Percentiles rank a stretch among this genome's conserved stretches.
Conservation (phyloP, 495 filamentous ascomycete species). For the Beverwykella pulmonaria region DNA sequence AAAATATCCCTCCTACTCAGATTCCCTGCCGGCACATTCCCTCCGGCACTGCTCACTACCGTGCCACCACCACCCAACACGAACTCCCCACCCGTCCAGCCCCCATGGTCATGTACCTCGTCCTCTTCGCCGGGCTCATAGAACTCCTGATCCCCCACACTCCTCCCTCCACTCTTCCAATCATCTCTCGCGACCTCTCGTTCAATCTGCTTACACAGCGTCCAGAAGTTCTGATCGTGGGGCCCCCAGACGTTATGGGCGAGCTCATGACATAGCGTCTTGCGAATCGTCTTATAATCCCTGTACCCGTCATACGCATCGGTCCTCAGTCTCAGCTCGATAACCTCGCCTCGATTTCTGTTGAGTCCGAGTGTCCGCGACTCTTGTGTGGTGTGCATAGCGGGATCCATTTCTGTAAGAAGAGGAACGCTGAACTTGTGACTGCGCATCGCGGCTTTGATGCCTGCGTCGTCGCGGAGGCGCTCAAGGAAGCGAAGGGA, state of each 20-base stretch:
- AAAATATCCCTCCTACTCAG: conserved; percentile 69
- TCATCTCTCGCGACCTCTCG: conserved; percentile 78
- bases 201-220: conserved; percentile 82
- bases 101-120: conserved; percentile 71
- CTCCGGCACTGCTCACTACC: conserved; percentile 37
- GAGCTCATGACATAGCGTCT: conserved; percentile 92
- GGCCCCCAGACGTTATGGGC: conserved; percentile 85
- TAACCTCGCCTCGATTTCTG: conserved; percentile 83
- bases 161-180: conserved; percentile 69
- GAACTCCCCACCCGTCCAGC: conserved; percentile 87
- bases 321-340: conserved; percentile 86
- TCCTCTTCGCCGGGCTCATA: conserved; percentile 68
- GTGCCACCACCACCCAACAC: conserved; percentile 66
- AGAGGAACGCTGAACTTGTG: conserved; percentile 86
- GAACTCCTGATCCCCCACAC: conserved; percentile 67
- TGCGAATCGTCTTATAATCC: conserved; percentile 85
- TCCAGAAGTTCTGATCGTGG: conserved; percentile 88
- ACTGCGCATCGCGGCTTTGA: conserved; percentile 75
- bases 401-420: conserved; percentile 93
- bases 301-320: conserved; percentile 94
- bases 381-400: conserved; percentile 76
- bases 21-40: conserved; percentile 34
- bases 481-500: conserved; percentile 74
- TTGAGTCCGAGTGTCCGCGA: conserved; percentile 85
- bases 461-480: conserved; percentile 80